These are phyloP conservation scores for Ustilago trichophora DNA, from an alignment of 1,284 basidiomycete species.

Conservation along the genomic window DNA sequence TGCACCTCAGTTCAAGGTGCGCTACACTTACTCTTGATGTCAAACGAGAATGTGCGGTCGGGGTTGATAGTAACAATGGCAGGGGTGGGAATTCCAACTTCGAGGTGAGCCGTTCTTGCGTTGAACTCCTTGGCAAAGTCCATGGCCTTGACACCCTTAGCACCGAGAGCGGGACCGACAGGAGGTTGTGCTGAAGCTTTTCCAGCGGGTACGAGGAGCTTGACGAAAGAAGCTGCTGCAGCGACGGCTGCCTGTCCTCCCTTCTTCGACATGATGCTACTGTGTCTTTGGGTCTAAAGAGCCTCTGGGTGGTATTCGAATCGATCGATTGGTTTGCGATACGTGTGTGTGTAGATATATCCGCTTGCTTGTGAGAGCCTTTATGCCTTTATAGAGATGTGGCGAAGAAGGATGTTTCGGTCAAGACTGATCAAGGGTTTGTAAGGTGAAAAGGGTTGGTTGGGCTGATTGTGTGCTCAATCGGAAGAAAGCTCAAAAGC, in stretches of 20 bases:
- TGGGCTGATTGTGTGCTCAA: background rate
- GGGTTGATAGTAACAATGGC: constrained; percentile 91
- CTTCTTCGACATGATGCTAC: constrained; percentile 59
- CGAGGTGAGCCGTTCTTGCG: constrained; percentile 83
- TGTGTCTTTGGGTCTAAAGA: background rate
- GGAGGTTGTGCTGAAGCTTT: constrained; percentile 96
- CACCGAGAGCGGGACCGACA: constrained; percentile 95
- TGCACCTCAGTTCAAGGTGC: no score
- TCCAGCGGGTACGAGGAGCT: constrained; percentile 88
- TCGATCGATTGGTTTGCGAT: no score
- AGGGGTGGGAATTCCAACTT: constrained; percentile 85
- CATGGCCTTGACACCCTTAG: constrained; percentile 98
- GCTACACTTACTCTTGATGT: constrained; percentile 55
- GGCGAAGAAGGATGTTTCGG: no score
- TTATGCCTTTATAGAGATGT: no score
- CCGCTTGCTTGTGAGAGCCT: no score
- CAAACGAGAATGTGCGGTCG: constrained; percentile 92
- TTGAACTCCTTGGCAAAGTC: constrained; percentile 86
- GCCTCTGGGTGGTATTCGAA: no score
- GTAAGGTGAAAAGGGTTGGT: background rate
- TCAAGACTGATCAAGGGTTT: no score
- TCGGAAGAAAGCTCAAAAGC: constrained; percentile 24
- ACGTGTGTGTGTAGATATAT: no score
- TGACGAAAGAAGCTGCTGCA: constrained; percentile 57
- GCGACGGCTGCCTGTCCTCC: constrained; percentile 51